A percentile compares a stretch with the other conserved stretches of the same genome.
Conservation (phyloP, 2,329 filamentous ascomycete species). For the Plenodomus lindquistii region DNA sequence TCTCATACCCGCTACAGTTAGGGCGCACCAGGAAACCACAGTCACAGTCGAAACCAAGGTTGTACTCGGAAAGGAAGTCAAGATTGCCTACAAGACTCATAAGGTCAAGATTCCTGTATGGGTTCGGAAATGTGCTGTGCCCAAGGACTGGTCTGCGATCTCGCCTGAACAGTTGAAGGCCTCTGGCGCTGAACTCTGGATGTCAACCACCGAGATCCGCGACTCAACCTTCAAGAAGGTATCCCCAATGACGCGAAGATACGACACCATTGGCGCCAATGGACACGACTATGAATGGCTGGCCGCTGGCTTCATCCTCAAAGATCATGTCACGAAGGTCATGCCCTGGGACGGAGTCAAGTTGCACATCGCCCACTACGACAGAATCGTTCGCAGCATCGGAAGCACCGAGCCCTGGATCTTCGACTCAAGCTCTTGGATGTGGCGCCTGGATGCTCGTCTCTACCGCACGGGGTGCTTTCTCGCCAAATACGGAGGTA, state of each 20-base stretch:
- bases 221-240: conserved; percentile 5
- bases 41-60: neutral
- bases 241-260: neutral
- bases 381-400: neutral
- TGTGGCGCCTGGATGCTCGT: neutral
- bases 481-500: too few species aligned
- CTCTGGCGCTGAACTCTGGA: conserved; percentile 10
- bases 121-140: conserved; percentile 2
- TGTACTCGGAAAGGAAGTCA: neutral
- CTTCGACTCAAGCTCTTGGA: neutral
- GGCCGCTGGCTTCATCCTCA: conserved; percentile 7
- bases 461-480: too few species aligned
- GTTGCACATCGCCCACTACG: neutral
- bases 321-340: conserved; percentile 3
- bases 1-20: neutral
- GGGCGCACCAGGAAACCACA: neutral
- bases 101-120: conserved; percentile 12
- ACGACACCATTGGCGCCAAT: neutral
- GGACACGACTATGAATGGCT: conserved; percentile 25
- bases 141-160: neutral
- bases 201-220: conserved; percentile 14
- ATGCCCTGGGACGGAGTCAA: conserved; percentile 19
- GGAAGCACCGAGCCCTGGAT: neutral
- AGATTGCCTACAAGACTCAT: neutral
- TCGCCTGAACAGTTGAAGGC: neutral